Conservation (phyloP, 768 basidiomycete genomes). For the Glaciozyma antarctica region DNA sequence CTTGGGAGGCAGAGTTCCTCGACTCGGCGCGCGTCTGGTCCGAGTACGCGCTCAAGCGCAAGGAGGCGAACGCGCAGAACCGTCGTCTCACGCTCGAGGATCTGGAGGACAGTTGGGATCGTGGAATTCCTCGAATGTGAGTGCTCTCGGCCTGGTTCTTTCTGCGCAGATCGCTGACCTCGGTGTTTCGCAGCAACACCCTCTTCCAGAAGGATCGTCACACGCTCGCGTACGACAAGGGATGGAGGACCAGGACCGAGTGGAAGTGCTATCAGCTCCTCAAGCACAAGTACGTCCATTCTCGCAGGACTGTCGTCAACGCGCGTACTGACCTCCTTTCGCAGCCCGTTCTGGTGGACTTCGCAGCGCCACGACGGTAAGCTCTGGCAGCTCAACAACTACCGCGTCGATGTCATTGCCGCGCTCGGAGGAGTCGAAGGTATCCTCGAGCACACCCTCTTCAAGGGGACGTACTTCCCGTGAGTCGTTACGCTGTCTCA, state of each 20-base stretch:
- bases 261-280: constrained; percentile 95
- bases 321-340: constrained; percentile 38
- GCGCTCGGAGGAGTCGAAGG: constrained; percentile 89
- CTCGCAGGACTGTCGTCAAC: constrained; percentile 1
- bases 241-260: constrained; percentile 94
- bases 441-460: constrained; percentile 90
- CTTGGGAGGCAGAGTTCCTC: constrained; percentile 67
- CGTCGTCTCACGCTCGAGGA: constrained; percentile 93
- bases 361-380: constrained; percentile 60
- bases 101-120: constrained; percentile 96
- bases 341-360: constrained; percentile 99
- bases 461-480: constrained; percentile 49
- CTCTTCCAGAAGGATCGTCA: constrained; percentile 58
- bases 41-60: constrained; percentile 98
- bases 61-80: constrained; percentile 98
- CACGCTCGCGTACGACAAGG: constrained; percentile 92
- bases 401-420: constrained; percentile 97
- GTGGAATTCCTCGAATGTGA: constrained; percentile 84
- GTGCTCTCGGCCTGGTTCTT: not conserved
- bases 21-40: constrained; percentile 99
- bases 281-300: constrained; percentile 45
- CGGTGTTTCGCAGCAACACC: constrained; percentile 58
- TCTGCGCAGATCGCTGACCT: not conserved
- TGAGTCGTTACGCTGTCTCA: not conserved
- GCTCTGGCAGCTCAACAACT: constrained; percentile 62